Percentiles rank a stretch among this genome's conserved stretches.
Conservation (phyloP, 192 early-diverging fungal genomes). For the Phlyctochytrium arcticum region DNA sequence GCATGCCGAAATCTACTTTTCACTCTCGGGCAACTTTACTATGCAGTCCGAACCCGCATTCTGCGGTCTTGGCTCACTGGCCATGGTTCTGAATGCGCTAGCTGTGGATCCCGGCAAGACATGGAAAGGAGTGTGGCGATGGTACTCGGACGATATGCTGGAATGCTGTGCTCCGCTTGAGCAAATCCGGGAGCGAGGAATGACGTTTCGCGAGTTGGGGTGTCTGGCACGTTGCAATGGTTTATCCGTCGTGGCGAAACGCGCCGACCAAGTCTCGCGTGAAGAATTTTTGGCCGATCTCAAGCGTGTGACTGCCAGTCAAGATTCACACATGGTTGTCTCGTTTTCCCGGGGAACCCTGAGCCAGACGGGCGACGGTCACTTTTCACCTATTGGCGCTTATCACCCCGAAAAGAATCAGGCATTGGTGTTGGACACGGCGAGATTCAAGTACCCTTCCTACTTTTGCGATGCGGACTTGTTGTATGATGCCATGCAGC, state of each 20-base stretch:
- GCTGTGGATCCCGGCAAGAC: constrained; percentile 79
- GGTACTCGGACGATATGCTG: constrained; percentile 62
- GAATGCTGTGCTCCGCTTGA: constrained; percentile 51
- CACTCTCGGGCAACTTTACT: constrained; percentile 83
- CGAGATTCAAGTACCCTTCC: constrained; percentile 85
- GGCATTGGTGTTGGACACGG: constrained; percentile 84
- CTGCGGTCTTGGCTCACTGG: constrained; percentile 85
- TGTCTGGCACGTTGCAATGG: constrained; percentile 90
- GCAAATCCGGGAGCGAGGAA: constrained; percentile 75
- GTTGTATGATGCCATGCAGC: constrained; percentile 78
- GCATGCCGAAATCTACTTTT: constrained; percentile 82
- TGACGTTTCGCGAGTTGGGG: constrained; percentile 86
- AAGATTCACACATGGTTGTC: constrained; percentile 82
- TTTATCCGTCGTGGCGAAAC: constrained; percentile 65
- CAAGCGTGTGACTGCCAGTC: constrained; percentile 54
- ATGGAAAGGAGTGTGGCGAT: constrained; percentile 95
- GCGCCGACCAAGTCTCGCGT: constrained; percentile 55
- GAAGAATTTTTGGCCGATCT: constrained; percentile 82
- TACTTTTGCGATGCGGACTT: constrained; percentile 72
- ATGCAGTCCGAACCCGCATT: constrained; percentile 84
- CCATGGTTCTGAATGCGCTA: constrained; percentile 92
- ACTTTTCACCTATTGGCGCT: constrained; percentile 87
- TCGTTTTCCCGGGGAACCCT: constrained; percentile 75
- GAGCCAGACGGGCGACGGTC: constrained; percentile 90
- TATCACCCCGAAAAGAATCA: constrained; percentile 68